Base-by-base conservation (phyloP, 1,139 yeast genomes). In the Yamadazyma epiphylla region DNA sequence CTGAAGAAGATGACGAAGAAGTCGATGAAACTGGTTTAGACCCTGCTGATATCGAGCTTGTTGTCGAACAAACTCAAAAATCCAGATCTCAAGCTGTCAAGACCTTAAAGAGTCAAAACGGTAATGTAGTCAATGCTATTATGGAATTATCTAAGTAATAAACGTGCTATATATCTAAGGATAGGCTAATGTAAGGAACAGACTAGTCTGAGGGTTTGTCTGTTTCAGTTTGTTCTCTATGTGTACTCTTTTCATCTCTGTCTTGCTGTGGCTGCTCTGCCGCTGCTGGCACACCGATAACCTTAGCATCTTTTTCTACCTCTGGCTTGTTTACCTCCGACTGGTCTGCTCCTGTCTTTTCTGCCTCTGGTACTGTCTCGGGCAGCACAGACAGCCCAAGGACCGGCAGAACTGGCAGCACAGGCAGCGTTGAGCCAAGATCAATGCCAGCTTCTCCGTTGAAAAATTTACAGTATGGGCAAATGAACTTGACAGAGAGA, bases 81-180 rank as follows among this genome's bases (percentile, higher is more conserved):
- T 74, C 96, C 35, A 81, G 89, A 71, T 78, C 77, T 48, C 84
- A 86, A 74, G 97, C 97, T 44, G 85, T 78, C 53, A 83, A 81
- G 64, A 95, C 96, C 49, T 77, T 91, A 64, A 82, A 76, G 64
- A 80, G 77, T 49, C 89, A 89, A 74, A 77, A 86, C 53, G 88
- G 91, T 64, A 97, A 91, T 63, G 80, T 91, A 69, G 96, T 91
- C 60, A 89, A 88, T 59, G 91, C 96, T 48, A 86, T 89, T 60
- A 86, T 89, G 94, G 84, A 86, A 48, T 74, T 89, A 61, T 78
- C 91, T 46, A 65, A 62, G 46, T 26, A 40, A 24, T 17, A 17
- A 10, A n/a, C n/a, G n/a, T n/a, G n/a, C n/a, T n/a, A n/a, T n/a
- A n/a, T n/a, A n/a, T n/a, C n/a, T n/a, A n/a, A n/a, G n/a, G n/a